Percentiles rank a stretch among this genome's conserved stretches.
phyloP scores from a whole-genome alignment of 441 rosid genomes.

The Jatropha multifida region DNA sequence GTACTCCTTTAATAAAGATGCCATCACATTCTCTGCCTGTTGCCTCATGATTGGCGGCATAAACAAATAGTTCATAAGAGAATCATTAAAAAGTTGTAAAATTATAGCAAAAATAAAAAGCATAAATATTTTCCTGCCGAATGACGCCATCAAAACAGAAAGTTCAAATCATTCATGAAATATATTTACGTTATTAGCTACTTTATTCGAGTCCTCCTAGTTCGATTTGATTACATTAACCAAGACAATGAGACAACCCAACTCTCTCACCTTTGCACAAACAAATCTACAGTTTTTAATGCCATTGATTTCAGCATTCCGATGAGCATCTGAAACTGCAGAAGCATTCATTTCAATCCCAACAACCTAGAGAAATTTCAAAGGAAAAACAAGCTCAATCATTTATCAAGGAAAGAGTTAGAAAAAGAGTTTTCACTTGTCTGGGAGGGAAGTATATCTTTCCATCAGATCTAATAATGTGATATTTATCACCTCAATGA shows the following conservation, averaged over 20 bases:
- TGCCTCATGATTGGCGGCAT: slow-evolving; percentile 6
- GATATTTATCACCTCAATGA: neutral
- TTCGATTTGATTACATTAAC: neutral
- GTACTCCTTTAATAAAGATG: slow-evolving; percentile 74
- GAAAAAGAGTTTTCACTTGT: neutral
- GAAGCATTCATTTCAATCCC: slow-evolving; percentile 96
- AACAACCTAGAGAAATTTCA: slow-evolving; percentile 51
- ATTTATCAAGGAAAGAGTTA: neutral
- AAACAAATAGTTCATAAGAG: slow-evolving; percentile 2
- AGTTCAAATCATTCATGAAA: neutral
- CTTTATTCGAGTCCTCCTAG: neutral
- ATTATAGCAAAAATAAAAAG: neutral
- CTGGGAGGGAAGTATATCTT: neutral
- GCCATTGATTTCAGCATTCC: slow-evolving; percentile 87
- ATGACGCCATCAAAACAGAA: neutral
- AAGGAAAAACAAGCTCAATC: slow-evolving; percentile 16
- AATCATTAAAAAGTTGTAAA: neutral
- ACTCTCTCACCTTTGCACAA: slow-evolving; percentile 74
- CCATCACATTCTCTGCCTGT: slow-evolving; percentile 95
- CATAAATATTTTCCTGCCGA: neutral
- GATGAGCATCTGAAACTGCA: slow-evolving; percentile 85
- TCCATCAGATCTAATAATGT: neutral
- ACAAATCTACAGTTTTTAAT: slow-evolving; percentile 85
- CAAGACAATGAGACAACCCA: slow-evolving; percentile 12
- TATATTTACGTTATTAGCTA: neutral